Base-by-base conservation (phyloP, 495 filamentous ascomycete species). In the Aspergillus egyptiacus region DNA sequence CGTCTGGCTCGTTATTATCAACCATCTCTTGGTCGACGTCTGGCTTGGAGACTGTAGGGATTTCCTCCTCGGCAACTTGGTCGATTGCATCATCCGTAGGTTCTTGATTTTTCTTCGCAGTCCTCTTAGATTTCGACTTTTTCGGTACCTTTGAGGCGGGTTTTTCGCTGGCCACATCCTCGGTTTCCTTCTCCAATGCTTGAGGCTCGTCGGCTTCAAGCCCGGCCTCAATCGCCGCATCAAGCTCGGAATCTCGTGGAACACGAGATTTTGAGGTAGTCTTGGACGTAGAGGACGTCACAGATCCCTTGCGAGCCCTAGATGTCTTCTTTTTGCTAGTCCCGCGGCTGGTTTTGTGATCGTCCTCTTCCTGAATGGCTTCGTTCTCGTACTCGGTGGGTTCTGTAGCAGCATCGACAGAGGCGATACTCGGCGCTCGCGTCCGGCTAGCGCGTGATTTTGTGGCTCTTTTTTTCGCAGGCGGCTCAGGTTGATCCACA, bases 141-240 rank as follows among this genome's bases (percentile, higher is more conserved):
- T 73, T 59, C 42, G 64, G 54, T 44, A 44, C 65, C 34, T 73
- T 70, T 22, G 62, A 43, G 40, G 63, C 62, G 6, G 62, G 51
- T 47, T 72, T 72, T 11, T 63, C 58, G 6, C 38, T 54, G 9
- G 46, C 34, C 22, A 53, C 60, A 55, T 42, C 35, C 51, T 36
- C 27, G 13, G 7, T 31, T n/a, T 38, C 48, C 22, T 14, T 30
- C 5, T 19, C n/a, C n/a, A n/a, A n/a, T n/a, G n/a, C 15, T 35
- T 37, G 19, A 22, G 46, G 19, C 18, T 47, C 37, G 8, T 55
- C 53, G 15, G 36, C 22, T 30, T 70, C 83, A 14, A 87, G 74
- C 34, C 86, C 85, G 15, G 80, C 80, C 53, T 83, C 77, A 2
- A 89, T 69, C 24, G 76, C 80, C 19, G 77, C 75, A n/a, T 89